A percentile compares a stretch with the other conserved stretches of the same genome.
These are phyloP conservation scores for Neofusicoccum kwambonambiense DNA, from an alignment of 2,329 filamentous ascomycete species.

Conservation along the genomic window DNA sequence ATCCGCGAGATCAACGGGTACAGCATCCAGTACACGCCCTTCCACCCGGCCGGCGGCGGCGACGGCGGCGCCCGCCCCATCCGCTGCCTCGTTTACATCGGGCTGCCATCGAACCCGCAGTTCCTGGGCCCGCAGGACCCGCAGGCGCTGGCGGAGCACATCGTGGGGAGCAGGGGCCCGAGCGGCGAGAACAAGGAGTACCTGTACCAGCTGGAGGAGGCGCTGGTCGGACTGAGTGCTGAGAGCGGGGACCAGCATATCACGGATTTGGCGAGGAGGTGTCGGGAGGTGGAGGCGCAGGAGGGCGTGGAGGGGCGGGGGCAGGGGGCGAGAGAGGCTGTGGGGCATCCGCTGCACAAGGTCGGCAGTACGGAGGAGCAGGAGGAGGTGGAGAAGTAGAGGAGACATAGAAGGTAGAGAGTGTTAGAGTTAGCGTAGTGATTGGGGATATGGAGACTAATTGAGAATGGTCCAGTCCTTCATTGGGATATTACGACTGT, in stretches of 20 bases:
- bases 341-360: slow-evolving; percentile 36
- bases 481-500: not conserved
- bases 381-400: slow-evolving; percentile 57
- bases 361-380: slow-evolving; percentile 56
- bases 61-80: slow-evolving; percentile 22
- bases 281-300: slow-evolving; percentile 61
- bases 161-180: slow-evolving; percentile 71
- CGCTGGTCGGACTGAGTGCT: slow-evolving; percentile 68
- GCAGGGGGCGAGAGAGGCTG: slow-evolving; percentile 49
- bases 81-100: slow-evolving; percentile 82
- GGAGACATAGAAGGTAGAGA: no score
- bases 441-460: not conserved
- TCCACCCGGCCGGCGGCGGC: slow-evolving; percentile 61
- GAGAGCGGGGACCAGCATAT: slow-evolving; percentile 84
- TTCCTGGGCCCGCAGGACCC: slow-evolving; percentile 84
- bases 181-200: slow-evolving; percentile 92
- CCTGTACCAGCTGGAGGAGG: slow-evolving; percentile 73
- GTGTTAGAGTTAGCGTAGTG: not conserved
- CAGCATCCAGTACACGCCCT: slow-evolving; percentile 85
- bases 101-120: slow-evolving; percentile 87
- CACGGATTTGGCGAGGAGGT: slow-evolving; percentile 72
- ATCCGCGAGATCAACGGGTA: slow-evolving; percentile 98
- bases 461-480: not conserved
- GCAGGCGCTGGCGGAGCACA: slow-evolving; percentile 74
- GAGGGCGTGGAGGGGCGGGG: slow-evolving; percentile 62